Evolutionary conservation across 176 grass and related monocot genomes (phyloP), one percentile per base, ranked within the genome.

Genomic region (Aechmea fasciata): DNA sequence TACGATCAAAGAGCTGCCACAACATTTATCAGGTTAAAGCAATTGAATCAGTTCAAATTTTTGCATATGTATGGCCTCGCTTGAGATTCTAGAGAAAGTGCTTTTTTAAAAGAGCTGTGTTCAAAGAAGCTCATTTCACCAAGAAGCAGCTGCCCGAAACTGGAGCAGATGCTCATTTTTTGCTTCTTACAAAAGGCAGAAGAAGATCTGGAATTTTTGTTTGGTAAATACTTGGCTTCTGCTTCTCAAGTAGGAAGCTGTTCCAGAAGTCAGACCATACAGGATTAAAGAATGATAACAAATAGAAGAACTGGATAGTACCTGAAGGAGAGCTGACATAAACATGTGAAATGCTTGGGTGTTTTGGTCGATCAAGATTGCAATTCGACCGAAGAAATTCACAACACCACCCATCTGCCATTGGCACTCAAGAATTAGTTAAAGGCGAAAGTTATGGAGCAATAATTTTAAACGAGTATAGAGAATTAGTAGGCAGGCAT

Each of bases 341-440:
- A 77, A 77, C 66, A 77, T 50, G 66, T 77, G 75, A 23, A 77
- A 77, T 26, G 75, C 75, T 65, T 77, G 75, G 23, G 75, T 77
- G 54, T 77, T 77, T 66, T 77, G 75, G 61, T 77, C 75, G 13
- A 77, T 69, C 18, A 77, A 53, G 12, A 77, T 63, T 61, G 75
- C 29, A 50, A 77, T 49, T 61, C 75, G 66, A 69, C 75, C 75
- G 8, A 77, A 77, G 65, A 68, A 77, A 77, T 77, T 77, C 10
- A 77, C 66, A 11, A 69, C 65, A 48, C 75, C 75, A 10, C 69
- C 52, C 65, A 77, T 77, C 75, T 77, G 66, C 52, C 48, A n/a
- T 50, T 47, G 23, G 23, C 41, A n/a, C 8, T 49, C 6, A 2
- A 52, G 41, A 54, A 52, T 22, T 66, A 20, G 25, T 3, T 11